Evolutionary conservation across 2,329 filamentous ascomycete genomes (phyloP).

Genomic region (Apiospora saccharicola): DNA sequence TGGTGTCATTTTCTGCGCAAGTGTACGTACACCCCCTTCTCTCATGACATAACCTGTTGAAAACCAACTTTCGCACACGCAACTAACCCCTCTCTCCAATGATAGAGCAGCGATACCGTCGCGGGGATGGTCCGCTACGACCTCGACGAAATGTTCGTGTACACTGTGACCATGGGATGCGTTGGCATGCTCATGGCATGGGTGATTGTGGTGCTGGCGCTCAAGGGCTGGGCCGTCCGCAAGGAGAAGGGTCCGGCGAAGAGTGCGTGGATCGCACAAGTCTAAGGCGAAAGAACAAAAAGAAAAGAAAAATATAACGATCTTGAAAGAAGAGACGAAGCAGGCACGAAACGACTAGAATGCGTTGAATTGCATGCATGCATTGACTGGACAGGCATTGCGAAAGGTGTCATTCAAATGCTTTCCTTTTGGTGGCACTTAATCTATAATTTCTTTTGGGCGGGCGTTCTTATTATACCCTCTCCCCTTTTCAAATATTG

Average conservation of each 20-base stretch:
- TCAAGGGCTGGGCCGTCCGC: constrained; percentile 85
- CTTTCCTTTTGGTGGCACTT: neutral
- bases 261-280: constrained; percentile 11
- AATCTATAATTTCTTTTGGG: neutral
- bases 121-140: constrained; percentile 77
- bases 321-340: neutral
- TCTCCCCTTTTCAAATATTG: neutral
- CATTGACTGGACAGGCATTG: neutral
- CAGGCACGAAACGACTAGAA: constrained; percentile 2
- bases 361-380: neutral
- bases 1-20: constrained; percentile 91
- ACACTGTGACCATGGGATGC: constrained; percentile 86
- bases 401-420: neutral
- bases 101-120: constrained; percentile 72
- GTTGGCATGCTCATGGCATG: constrained; percentile 87
- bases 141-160: constrained; percentile 91
- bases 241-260: constrained; percentile 45
- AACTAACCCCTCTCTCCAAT: constrained; percentile 25
- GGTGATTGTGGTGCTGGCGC: constrained; percentile 76
- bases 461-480: constrained; percentile 4
- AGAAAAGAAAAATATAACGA: neutral
- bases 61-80: no score
- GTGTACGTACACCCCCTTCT: constrained; percentile 66
- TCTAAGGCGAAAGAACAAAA: neutral
- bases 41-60: neutral